Evolutionary conservation across 805 yeast genomes (phyloP), one percentile per base, ranked within the genome.

Genomic region (Candida pseudofarinosa): DNA sequence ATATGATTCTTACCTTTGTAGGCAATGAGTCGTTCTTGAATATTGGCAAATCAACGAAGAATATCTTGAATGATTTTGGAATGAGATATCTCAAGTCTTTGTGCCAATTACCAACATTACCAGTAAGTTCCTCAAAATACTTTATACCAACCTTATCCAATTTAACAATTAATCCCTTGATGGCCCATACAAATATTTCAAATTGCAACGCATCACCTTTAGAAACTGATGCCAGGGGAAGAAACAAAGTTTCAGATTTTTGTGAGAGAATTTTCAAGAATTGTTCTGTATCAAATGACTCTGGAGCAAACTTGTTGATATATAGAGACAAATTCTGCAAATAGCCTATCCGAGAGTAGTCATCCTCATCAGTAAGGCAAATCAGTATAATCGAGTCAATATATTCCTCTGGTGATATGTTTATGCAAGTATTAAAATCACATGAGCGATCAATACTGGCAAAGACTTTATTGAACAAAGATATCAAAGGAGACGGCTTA

Each of bases 111-210:
- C 33, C 52, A 60, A 52, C 72, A 7, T 54, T 44, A 3, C 42
- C 44, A 4, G 60, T 48, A 8, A 67, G 32, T 16, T 51, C 43
- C 20, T 50, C 38, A 35, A 64, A 43, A 36, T 52, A 55, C 17
- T 45, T 42, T 13, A 58, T 35, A 2, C 73, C 74, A 3, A 43
- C 35, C 3, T 50, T 47, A 45, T 83, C 83, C 48, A 76, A 76
- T 51, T 76, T 79, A 58, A 87, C 56, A 0, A 86, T 55, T 39
- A 86, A 67, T 0, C 86, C 90, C 59, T 88, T 89, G 16, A 81
- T 65, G 4, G 82, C 60, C 96, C 96, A 89, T 2, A 83, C 66
- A 8, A 72, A 59, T 0, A 74, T 56, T 56, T 88, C 95, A 33
- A 85, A 58, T 10, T 65, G 50, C 18, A 53, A 47, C 3, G 57